Evolutionary conservation across 345 rosid species (phyloP).

Genomic region (Hirschfeldia incana): DNA sequence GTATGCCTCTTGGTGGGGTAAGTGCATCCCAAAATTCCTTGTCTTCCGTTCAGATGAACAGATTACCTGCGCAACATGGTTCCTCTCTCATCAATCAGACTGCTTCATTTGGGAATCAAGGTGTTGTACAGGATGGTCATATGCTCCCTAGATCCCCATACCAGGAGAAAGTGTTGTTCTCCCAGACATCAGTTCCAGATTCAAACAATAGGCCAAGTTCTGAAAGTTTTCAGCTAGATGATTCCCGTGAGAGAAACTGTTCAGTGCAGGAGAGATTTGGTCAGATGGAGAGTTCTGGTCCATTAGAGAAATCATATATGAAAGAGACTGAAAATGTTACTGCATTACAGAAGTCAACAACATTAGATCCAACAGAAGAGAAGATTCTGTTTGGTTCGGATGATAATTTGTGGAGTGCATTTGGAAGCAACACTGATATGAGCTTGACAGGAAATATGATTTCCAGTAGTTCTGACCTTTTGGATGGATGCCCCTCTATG

Average conservation of each 20-base stretch:
- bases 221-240: conserved; percentile 48
- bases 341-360: conserved; percentile 55
- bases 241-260: conserved; percentile 44
- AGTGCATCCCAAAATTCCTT: conserved; percentile 47
- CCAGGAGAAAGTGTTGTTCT: conserved; percentile 47
- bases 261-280: conserved; percentile 43
- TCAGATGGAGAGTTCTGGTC: conserved; percentile 44
- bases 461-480: conserved; percentile 48
- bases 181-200: conserved; percentile 43
- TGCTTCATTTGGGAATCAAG: conserved; percentile 49
- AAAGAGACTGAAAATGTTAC: conserved; percentile 39
- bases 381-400: conserved; percentile 84
- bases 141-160: conserved; percentile 51
- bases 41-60: conserved; percentile 57
- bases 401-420: conserved; percentile 80
- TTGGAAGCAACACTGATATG: conserved; percentile 53
- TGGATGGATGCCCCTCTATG: conserved; percentile 61
- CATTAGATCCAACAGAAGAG: conserved; percentile 90
- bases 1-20: conserved; percentile 54
- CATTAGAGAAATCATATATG: conserved; percentile 47
- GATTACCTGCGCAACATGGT: conserved; percentile 45
- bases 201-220: conserved; percentile 46
- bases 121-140: conserved; percentile 47
- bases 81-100: conserved; percentile 52
- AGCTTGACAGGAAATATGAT: conserved; percentile 50